Evolutionary conservation across 352 stramenopile genomes (phyloP).

Genomic region (Phytophthora chlamydospora): DNA sequence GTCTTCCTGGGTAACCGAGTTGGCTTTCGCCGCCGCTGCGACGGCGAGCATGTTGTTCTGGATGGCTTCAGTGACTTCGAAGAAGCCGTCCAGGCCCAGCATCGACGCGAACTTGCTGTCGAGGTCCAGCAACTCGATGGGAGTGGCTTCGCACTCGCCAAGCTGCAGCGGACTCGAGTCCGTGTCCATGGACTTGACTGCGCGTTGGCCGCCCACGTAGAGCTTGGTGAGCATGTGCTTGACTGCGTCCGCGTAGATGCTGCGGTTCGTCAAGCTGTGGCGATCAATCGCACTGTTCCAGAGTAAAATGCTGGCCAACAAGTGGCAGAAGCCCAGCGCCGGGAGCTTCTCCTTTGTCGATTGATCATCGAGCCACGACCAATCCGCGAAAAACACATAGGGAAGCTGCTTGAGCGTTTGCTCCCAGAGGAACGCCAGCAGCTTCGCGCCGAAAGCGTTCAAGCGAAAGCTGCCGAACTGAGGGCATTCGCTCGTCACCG

Average conservation of each 20-base stretch:
- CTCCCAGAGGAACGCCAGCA: slow-evolving; percentile 55
- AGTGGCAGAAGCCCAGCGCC: slow-evolving; percentile 54
- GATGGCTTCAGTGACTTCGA: slow-evolving; percentile 40
- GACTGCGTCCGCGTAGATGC: slow-evolving; percentile 35
- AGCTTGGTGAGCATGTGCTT: slow-evolving; percentile 33
- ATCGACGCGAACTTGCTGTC: slow-evolving; percentile 37
- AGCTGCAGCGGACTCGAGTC: slow-evolving; percentile 24
- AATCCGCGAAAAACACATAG: slow-evolving; percentile 68
- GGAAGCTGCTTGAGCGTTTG: slow-evolving; percentile 53
- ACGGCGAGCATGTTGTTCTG: slow-evolving; percentile 35
- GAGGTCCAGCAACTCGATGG: slow-evolving; percentile 37
- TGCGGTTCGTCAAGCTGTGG: slow-evolving; percentile 28
- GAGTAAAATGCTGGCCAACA: slow-evolving; percentile 51
- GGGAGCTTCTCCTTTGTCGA: slow-evolving; percentile 42
- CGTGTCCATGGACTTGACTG: slow-evolving; percentile 9
- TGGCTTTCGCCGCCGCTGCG: background rate
- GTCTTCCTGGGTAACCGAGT: background rate
- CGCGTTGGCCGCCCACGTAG: slow-evolving; percentile 16
- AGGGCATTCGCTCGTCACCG: slow-evolving; percentile 23
- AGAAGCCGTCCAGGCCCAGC: slow-evolving; percentile 39
- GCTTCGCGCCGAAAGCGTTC: slow-evolving; percentile 48
- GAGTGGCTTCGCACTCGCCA: slow-evolving; percentile 23
- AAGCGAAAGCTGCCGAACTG: slow-evolving; percentile 45
- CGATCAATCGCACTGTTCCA: slow-evolving; percentile 49
- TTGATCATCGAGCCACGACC: slow-evolving; percentile 71